Conservation (phyloP, 805 yeast genomes). For the Kockiozyma suomiensis region DNA sequence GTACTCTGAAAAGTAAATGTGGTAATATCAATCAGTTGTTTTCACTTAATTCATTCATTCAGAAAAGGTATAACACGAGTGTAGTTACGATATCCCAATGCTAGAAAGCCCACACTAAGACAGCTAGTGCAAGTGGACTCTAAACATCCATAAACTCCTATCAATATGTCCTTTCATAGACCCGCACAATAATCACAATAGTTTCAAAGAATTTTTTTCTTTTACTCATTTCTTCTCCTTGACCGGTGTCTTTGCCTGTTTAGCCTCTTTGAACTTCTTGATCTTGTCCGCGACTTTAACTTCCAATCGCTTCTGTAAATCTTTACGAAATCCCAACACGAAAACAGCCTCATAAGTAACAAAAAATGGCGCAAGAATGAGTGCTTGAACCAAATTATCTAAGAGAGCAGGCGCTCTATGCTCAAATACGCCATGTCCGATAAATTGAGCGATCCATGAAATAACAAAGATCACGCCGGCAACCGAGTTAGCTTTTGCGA, state of each 20-base stretch:
- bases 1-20: background rate
- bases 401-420: slow-evolving; percentile 81
- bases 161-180: too few relatives aligned
- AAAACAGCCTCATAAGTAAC: slow-evolving; percentile 78
- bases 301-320: slow-evolving; percentile 56
- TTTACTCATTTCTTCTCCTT: too few relatives aligned
- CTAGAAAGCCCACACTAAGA: too few relatives aligned
- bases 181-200: too few relatives aligned
- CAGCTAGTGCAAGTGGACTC: too few relatives aligned
- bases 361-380: slow-evolving; percentile 89
- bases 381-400: slow-evolving; percentile 80
- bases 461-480: slow-evolving; percentile 52
- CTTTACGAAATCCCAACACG: slow-evolving; percentile 60
- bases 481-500: slow-evolving; percentile 29
- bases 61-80: too few relatives aligned
- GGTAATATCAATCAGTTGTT: too few relatives aligned
- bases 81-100: too few relatives aligned
- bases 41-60: too few relatives aligned
- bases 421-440: slow-evolving; percentile 85
- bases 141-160: too few relatives aligned
- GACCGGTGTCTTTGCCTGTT: slow-evolving; percentile 16
- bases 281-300: slow-evolving; percentile 44
- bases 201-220: too few relatives aligned
- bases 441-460: slow-evolving; percentile 82
- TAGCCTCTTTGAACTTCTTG: slow-evolving; percentile 36